Conservation (phyloP, 2,329 filamentous ascomycete species). For the Colletotrichum nymphaeae region DNA sequence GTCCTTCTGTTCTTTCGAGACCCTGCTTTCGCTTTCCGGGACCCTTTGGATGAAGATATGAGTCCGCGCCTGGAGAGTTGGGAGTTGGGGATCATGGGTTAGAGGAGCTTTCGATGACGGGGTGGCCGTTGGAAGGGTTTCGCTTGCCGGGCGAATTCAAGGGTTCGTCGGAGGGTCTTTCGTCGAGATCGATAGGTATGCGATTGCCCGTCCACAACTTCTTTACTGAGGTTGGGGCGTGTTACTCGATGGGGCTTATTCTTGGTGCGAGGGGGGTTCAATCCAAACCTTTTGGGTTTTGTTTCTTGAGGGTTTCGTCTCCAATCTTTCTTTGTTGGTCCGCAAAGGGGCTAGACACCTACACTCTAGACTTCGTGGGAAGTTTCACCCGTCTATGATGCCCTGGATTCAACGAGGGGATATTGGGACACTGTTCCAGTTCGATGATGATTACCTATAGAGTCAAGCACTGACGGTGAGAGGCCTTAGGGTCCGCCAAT, state of each 20-base stretch:
- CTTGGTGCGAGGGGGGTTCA: slow-evolving; percentile 91
- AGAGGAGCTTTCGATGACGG: slow-evolving; percentile 40
- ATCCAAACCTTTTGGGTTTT: slow-evolving; percentile 44
- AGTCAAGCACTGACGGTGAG: slow-evolving; percentile 94
- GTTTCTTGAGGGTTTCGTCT: background rate
- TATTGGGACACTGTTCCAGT: slow-evolving; percentile 36
- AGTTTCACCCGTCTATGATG: slow-evolving; percentile 46
- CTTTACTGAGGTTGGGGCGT: slow-evolving; percentile 54
- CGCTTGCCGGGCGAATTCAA: slow-evolving; percentile 40
- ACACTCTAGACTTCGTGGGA: slow-evolving; percentile 56
- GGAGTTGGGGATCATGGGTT: slow-evolving; percentile 32
- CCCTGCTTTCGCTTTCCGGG: slow-evolving; percentile 44
- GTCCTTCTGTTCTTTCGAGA: slow-evolving; percentile 38
- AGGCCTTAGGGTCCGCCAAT: slow-evolving; percentile 39
- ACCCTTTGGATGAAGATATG: slow-evolving; percentile 86
- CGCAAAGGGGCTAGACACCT: slow-evolving; percentile 34
- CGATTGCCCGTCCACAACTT: slow-evolving; percentile 79
- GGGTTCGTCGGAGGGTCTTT: slow-evolving; percentile 71
- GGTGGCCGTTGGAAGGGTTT: slow-evolving; percentile 42
- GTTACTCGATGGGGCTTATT: slow-evolving; percentile 99
- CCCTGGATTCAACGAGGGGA: slow-evolving; percentile 34
- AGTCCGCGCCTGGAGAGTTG: slow-evolving; percentile 71
- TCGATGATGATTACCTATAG: slow-evolving; percentile 91
- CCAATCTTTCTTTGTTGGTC: slow-evolving; percentile 1
- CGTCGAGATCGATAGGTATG: slow-evolving; percentile 98